Percentiles rank a stretch among this genome's conserved stretches.
Evolutionary conservation across 1,284 basidiomycete species (phyloP).

Genomic region (Anthracocystis setariae): DNA sequence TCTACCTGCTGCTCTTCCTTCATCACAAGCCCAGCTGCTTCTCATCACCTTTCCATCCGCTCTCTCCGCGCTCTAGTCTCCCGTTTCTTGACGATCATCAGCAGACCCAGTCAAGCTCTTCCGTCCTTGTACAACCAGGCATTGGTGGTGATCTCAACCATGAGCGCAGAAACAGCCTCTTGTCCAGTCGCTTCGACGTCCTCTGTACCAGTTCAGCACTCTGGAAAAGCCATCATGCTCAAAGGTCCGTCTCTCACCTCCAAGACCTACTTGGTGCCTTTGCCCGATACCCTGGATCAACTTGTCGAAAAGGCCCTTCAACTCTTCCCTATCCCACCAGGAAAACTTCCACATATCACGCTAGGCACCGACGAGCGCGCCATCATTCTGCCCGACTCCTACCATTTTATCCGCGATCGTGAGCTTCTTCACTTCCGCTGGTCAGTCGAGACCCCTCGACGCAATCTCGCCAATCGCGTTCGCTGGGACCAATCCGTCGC

Average conservation of each 20-base stretch:
- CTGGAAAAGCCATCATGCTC: conserved; percentile 55
- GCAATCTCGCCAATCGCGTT: conserved; percentile 48
- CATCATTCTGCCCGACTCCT: conserved; percentile 59
- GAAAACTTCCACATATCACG: conserved; percentile 59
- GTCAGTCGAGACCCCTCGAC: conserved; percentile 50
- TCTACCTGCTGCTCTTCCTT: too few relatives aligned
- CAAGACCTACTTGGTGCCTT: conserved; percentile 57
- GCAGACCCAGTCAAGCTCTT: too few relatives aligned
- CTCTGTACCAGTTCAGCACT: conserved; percentile 2
- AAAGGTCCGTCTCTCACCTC: conserved; percentile 62
- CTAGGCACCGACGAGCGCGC: conserved; percentile 55
- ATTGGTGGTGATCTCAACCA: not conserved
- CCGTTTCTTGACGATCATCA: too few relatives aligned
- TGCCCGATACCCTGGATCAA: conserved; percentile 53
- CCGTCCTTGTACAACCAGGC: too few relatives aligned
- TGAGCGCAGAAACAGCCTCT: conserved; percentile 3
- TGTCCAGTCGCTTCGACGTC: conserved; percentile 11
- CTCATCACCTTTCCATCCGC: too few relatives aligned
- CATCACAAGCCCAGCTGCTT: too few relatives aligned
- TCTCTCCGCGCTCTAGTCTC: too few relatives aligned
- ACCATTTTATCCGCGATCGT: conserved; percentile 61
- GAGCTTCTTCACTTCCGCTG: conserved; percentile 63
- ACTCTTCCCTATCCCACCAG: conserved; percentile 59
- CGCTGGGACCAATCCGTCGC: conserved; percentile 48
- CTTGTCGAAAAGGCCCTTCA: conserved; percentile 57